Conservation (phyloP, 805 yeast genomes). For the Kuraishia molischiana region DNA sequence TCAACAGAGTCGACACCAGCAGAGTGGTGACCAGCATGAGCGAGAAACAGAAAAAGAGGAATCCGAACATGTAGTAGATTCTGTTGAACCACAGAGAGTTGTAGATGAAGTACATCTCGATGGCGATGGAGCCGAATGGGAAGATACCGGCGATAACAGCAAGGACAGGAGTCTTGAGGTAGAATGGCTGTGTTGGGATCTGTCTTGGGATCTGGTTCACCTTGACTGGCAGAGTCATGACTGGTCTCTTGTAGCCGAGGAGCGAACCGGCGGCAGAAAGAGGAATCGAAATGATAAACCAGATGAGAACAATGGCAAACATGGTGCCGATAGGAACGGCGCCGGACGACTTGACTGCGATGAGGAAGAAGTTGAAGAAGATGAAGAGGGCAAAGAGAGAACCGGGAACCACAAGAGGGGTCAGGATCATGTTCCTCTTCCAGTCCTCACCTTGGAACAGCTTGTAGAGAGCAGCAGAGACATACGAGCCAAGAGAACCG, state of each 20-base stretch:
- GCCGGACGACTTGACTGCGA: slow-evolving; percentile 76
- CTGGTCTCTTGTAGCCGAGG: slow-evolving; percentile 52
- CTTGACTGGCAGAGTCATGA: slow-evolving; percentile 52
- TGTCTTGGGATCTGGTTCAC: slow-evolving; percentile 96
- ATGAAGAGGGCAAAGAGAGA: slow-evolving; percentile 51
- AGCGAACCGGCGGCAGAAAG: slow-evolving; percentile 78
- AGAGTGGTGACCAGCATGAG: slow-evolving; percentile 76
- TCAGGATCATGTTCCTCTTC: slow-evolving; percentile 75
- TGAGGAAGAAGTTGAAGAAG: slow-evolving; percentile 71
- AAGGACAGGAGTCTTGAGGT: slow-evolving; percentile 56
- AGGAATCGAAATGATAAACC: slow-evolving; percentile 85
- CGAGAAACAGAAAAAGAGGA: slow-evolving; percentile 79
- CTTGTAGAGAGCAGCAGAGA: slow-evolving; percentile 79
- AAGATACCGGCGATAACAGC: slow-evolving; percentile 77
- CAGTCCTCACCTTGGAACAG: slow-evolving; percentile 88
- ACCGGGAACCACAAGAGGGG: slow-evolving; percentile 86
- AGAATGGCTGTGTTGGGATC: slow-evolving; percentile 86
- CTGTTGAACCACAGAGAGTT: slow-evolving; percentile 90
- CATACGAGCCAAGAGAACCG: slow-evolving; percentile 77
- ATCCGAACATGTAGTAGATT: slow-evolving; percentile 96
- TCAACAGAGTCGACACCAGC: slow-evolving; percentile 68
- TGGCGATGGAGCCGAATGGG: slow-evolving; percentile 92
- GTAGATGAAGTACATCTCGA: slow-evolving; percentile 89
- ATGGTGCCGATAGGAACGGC: slow-evolving; percentile 92
- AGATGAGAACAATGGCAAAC: slow-evolving; percentile 67